Evolutionary conservation across 2,329 filamentous ascomycete species (phyloP).

Genomic region (Delphinella strobiligena): DNA sequence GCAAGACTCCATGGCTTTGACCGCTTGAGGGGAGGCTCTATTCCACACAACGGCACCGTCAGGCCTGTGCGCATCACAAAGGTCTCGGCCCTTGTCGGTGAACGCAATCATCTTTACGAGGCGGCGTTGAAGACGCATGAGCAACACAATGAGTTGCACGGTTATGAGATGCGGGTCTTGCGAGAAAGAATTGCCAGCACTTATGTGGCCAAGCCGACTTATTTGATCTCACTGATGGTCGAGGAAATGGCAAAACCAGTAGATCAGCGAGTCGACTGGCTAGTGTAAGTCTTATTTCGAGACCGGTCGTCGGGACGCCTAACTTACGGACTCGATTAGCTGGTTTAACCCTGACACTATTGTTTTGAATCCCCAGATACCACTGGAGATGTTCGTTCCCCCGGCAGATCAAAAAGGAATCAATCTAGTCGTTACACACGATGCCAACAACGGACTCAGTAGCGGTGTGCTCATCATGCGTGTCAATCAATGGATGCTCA

Average conservation of each 20-base stretch:
- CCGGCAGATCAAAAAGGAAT: conserved; percentile 14
- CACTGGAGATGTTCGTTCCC: conserved; percentile 21
- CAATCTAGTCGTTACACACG: conserved; percentile 15
- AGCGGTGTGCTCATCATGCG: conserved; percentile 20
- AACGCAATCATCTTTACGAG: conserved; percentile 22
- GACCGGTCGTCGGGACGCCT: neutral
- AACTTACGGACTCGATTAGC: conserved; percentile 8
- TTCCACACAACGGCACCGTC: no score
- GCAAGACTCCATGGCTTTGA: no score
- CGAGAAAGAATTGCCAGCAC: conserved; percentile 16
- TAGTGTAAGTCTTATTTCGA: conserved; percentile 18
- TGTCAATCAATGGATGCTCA: conserved; percentile 15
- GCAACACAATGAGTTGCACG: conserved; percentile 21
- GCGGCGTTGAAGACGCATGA: conserved; percentile 24
- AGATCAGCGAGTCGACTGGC: conserved; percentile 17
- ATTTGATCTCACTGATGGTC: conserved; percentile 17
- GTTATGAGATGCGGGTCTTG: conserved; percentile 25
- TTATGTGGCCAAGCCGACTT: conserved; percentile 14
- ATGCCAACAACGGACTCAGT: conserved; percentile 17
- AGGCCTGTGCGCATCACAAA: conserved; percentile 21
- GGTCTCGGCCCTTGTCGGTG: conserved; percentile 24
- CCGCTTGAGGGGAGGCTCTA: no score
- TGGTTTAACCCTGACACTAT: conserved; percentile 18
- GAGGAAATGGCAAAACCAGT: conserved; percentile 18
- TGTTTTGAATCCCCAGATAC: conserved; percentile 18